Evolutionary conservation across 495 filamentous ascomycete genomes (phyloP).

Genomic region (Penicillium simplicissimum): DNA sequence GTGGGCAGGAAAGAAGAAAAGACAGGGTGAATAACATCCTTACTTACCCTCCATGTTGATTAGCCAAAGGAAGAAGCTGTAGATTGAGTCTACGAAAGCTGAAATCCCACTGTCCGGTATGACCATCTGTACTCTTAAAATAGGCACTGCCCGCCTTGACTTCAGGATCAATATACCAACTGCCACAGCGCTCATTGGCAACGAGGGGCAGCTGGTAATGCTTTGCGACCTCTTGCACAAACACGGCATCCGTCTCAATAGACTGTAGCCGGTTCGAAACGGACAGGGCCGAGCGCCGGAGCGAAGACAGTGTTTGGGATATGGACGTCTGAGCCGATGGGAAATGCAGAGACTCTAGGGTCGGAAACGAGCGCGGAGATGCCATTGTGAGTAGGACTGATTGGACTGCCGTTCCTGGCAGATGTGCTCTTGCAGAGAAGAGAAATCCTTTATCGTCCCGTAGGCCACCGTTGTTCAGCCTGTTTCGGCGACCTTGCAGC

Average conservation of each 20-base stretch:
- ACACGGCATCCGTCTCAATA: constrained; percentile 66
- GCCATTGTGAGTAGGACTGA: constrained; percentile 7
- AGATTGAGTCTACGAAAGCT: constrained; percentile 81
- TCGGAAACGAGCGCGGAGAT: constrained; percentile 34
- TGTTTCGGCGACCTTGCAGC: background rate
- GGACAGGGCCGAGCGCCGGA: constrained; percentile 74
- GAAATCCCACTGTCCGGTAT: constrained; percentile 86
- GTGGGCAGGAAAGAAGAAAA: too few species aligned
- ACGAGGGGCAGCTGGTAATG: constrained; percentile 71
- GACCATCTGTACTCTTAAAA: constrained; percentile 98
- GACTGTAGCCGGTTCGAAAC: constrained; percentile 76
- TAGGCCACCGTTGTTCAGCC: background rate
- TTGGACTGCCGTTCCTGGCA: too few species aligned
- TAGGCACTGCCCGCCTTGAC: constrained; percentile 73
- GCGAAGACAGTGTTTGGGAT: constrained; percentile 49
- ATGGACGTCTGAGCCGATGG: constrained; percentile 43
- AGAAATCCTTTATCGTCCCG: too few species aligned
- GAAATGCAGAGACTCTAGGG: constrained; percentile 46
- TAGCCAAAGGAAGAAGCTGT: constrained; percentile 65
- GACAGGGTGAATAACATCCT: constrained; percentile 11
- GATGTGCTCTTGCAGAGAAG: too few species aligned
- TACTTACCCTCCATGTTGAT: constrained; percentile 63
- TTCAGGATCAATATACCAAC: constrained; percentile 84
- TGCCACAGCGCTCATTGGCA: constrained; percentile 90
- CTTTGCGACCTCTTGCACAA: constrained; percentile 58